These are phyloP conservation scores for Groenewaldozyma tartarivorans DNA, from an alignment of 805 yeast species.

Conservation along the genomic window DNA sequence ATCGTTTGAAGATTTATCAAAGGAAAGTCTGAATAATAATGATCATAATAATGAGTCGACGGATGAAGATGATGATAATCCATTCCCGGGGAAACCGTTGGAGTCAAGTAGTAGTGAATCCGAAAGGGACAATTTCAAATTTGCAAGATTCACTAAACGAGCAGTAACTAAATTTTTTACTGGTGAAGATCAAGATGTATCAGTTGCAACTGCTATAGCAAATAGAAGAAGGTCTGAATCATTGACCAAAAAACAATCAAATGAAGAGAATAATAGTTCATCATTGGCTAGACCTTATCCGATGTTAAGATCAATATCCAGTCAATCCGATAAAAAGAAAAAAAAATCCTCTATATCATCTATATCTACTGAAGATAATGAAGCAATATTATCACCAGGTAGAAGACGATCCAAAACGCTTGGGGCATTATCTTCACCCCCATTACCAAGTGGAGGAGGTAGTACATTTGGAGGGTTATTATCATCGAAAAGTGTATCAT, in stretches of 20 bases:
- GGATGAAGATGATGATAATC: neutral
- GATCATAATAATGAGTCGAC: neutral
- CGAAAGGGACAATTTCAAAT: too few species aligned
- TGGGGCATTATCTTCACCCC: neutral
- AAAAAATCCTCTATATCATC: neutral
- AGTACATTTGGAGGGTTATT: too few species aligned
- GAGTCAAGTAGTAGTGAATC: too few species aligned
- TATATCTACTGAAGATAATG: neutral
- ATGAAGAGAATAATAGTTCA: too few species aligned
- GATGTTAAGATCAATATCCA: constrained; percentile 11
- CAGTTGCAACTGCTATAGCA: too few species aligned
- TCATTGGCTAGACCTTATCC: constrained; percentile 11
- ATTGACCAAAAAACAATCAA: neutral
- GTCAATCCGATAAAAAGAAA: constrained; percentile 10
- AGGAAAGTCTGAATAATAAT: neutral
- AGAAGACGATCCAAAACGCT: neutral
- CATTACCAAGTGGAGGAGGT: too few species aligned
- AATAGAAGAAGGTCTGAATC: neutral
- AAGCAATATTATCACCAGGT: neutral
- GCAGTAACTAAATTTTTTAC: too few species aligned
- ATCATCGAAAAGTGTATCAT: too few species aligned
- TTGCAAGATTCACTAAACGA: too few species aligned
- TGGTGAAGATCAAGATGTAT: neutral
- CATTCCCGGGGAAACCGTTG: too few species aligned
- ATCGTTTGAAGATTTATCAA: constrained; percentile 10